These are phyloP conservation scores for Durusdinium trenchii DNA, from an alignment of 73 alveolate genomes.

Conservation along the genomic window DNA sequence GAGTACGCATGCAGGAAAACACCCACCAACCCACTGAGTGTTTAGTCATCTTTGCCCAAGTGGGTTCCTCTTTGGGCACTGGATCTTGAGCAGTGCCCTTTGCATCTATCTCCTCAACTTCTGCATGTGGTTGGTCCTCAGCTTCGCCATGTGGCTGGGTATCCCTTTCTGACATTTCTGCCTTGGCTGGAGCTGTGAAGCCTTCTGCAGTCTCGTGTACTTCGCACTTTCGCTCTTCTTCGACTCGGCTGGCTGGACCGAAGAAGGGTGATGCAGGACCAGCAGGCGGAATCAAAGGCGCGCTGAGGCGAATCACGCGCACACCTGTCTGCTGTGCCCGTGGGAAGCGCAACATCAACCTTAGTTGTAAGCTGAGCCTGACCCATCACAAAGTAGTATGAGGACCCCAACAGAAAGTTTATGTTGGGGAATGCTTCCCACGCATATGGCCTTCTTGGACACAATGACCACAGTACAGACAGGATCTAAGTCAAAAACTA, in stretches of 20 bases:
- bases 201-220: background rate
- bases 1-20: no score
- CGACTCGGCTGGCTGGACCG: background rate
- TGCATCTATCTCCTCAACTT: no score
- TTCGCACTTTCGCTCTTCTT: background rate
- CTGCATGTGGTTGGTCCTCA: no score
- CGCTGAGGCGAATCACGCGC: background rate
- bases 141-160: no score
- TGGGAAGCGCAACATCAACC: conserved; percentile 32
- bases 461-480: background rate
- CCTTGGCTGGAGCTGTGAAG: background rate
- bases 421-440: no score
- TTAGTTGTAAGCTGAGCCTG: background rate
- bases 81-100: no score
- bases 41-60: no score
- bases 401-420: background rate
- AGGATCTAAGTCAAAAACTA: background rate
- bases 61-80: no score
- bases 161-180: background rate
- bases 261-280: background rate
- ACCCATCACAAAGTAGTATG: background rate
- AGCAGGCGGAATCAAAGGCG: background rate
- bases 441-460: background rate
- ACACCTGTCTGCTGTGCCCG: conserved; percentile 16
- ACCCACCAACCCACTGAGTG: no score